Conservation (phyloP, 78 protist species). For the Monosiga brevicollis region DNA sequence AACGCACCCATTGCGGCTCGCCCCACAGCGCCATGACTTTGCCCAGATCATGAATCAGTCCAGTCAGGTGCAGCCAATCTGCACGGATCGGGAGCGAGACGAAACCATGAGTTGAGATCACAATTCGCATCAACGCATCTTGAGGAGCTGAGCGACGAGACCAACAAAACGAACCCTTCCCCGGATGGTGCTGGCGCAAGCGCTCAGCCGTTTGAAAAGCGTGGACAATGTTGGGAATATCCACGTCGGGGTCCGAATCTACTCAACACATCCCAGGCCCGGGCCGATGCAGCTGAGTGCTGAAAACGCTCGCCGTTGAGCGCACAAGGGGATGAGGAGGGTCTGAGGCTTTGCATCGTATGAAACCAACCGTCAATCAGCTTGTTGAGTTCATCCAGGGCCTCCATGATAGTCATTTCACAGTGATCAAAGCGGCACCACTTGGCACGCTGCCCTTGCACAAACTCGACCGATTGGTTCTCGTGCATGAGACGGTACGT, state of each 20-base stretch:
- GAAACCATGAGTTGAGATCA: no score
- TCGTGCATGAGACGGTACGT: constrained; percentile 35
- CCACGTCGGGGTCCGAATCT: constrained; percentile 42
- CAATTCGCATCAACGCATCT: no score
- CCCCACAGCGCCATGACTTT: constrained; percentile 53
- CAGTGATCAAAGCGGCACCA: neutral
- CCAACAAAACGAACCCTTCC: no score
- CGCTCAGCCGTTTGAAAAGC: constrained; percentile 78
- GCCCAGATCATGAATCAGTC: constrained; percentile 80
- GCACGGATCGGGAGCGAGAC: no score
- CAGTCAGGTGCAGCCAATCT: constrained; percentile 76
- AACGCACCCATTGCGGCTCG: constrained; percentile 82
- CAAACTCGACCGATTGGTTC: constrained; percentile 29
- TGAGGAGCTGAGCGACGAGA: no score
- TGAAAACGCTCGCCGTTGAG: no score
- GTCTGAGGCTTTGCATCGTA: no score
- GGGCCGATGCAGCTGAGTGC: no score
- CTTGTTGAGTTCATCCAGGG: constrained; percentile 23
- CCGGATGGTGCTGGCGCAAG: constrained; percentile 50
- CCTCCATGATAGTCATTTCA: constrained; percentile 20
- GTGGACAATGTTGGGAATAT: constrained; percentile 37
- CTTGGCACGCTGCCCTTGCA: neutral
- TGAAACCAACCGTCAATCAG: constrained; percentile 49
- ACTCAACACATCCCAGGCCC: no score
- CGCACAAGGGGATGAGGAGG: no score